Conservation (phyloP, 257 asterid species). For the Cynanchum wilfordii region DNA sequence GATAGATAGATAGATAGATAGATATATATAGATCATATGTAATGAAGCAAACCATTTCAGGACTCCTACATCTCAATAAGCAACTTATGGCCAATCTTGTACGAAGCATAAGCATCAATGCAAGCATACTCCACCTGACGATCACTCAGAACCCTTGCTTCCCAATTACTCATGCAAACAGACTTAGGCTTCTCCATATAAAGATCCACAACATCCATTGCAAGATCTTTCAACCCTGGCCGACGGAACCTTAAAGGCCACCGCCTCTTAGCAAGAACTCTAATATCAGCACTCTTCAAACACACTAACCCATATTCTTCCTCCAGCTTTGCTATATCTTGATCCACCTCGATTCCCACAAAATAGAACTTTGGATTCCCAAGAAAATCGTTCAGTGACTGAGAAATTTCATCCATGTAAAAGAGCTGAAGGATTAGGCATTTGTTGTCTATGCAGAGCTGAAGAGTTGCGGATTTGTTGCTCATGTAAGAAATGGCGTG, state of each 20-base stretch:
- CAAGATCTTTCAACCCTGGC: conserved; percentile 72
- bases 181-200: conserved; percentile 48
- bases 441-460: conserved; percentile 41
- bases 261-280: conserved; percentile 29
- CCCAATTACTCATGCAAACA: conserved; percentile 61
- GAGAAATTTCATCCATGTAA: conserved; percentile 49
- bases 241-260: conserved; percentile 48
- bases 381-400: conserved; percentile 31
- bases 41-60: no score
- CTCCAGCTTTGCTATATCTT: conserved; percentile 42
- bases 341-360: conserved; percentile 57
- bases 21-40: no score
- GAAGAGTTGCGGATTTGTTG: conserved; percentile 67
- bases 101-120: conserved; percentile 71
- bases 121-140: conserved; percentile 61
- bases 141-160: conserved; percentile 39
- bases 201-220: conserved; percentile 36
- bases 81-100: conserved; percentile 48
- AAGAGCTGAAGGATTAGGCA: conserved; percentile 65
- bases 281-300: conserved; percentile 22
- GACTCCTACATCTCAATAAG: conserved; percentile 9
- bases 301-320: conserved; percentile 55
- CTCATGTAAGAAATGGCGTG: conserved; percentile 23
- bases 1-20: no score
- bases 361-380: conserved; percentile 39